phyloP scores from a whole-genome alignment of 1,139 yeast species.

The Ogataea hybrid region DNA sequence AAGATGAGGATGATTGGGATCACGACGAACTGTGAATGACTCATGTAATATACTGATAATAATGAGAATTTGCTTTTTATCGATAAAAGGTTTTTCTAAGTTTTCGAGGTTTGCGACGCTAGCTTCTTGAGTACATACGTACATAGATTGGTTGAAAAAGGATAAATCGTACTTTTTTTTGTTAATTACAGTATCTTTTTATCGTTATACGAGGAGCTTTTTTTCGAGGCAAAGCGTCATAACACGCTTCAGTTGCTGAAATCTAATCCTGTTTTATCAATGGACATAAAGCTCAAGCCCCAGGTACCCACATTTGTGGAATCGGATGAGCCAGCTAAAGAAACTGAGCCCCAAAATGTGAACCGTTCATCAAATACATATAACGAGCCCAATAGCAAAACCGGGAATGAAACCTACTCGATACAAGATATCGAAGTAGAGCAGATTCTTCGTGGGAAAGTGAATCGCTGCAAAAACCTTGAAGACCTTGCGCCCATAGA shows the following conservation, averaged over 20 bases:
- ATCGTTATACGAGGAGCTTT: no score
- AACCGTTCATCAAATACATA: no score
- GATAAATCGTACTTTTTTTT: no score
- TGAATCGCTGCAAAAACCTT: slow-evolving; percentile 11
- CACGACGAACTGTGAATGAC: slow-evolving; percentile 33
- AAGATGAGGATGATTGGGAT: slow-evolving; percentile 34
- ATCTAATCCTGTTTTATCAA: background rate
- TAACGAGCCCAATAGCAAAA: no score
- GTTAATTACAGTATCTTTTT: no score
- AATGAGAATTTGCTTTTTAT: no score
- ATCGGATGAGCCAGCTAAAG: background rate
- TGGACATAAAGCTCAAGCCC: slow-evolving; percentile 27
- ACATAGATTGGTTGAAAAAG: no score
- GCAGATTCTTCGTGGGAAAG: slow-evolving; percentile 8
- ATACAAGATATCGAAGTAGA: no score
- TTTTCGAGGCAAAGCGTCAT: background rate
- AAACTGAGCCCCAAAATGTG: background rate
- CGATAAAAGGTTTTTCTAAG: background rate
- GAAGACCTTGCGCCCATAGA: slow-evolving; percentile 19
- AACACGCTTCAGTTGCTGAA: background rate
- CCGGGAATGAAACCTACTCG: no score
- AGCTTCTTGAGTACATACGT: no score
- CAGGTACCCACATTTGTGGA: slow-evolving; percentile 28
- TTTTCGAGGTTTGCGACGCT: background rate
- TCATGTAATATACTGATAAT: no score